A percentile compares a stretch with the other conserved stretches of the same genome.
These are phyloP conservation scores for Aspergillus pseudoterreus DNA, from an alignment of 2,329 filamentous ascomycete species.

Conservation along the genomic window DNA sequence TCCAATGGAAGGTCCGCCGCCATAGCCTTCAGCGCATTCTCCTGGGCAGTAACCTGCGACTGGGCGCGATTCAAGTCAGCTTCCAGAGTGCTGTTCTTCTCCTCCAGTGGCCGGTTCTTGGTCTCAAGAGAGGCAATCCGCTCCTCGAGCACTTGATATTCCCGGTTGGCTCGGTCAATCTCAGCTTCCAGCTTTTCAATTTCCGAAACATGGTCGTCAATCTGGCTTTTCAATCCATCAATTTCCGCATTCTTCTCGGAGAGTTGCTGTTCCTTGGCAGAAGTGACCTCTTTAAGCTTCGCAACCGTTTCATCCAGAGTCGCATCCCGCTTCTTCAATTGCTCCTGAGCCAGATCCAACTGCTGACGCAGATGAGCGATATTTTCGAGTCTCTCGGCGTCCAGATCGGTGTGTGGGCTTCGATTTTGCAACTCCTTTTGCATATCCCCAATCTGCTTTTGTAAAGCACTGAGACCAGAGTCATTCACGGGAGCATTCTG, in stretches of 20 bases:
- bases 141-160: conserved; percentile 33
- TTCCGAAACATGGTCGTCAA: conserved; percentile 32
- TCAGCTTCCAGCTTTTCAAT: conserved; percentile 34
- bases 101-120: conserved; percentile 34
- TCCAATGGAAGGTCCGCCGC: conserved; percentile 34
- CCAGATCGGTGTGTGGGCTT: conserved; percentile 18
- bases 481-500: conserved; percentile 19
- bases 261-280: conserved; percentile 31
- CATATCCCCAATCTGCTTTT: conserved; percentile 30
- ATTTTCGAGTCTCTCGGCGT: conserved; percentile 28
- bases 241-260: conserved; percentile 35
- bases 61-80: conserved; percentile 33
- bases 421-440: conserved; percentile 29
- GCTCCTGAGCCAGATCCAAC: conserved; percentile 28
- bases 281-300: conserved; percentile 31
- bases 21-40: conserved; percentile 34
- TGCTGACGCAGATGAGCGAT: conserved; percentile 32
- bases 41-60: conserved; percentile 34
- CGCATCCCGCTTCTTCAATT: conserved; percentile 32
- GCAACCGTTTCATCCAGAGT: conserved; percentile 30
- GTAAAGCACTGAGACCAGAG: conserved; percentile 22
- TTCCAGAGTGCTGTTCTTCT: conserved; percentile 35
- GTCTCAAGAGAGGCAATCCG: conserved; percentile 31
- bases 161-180: conserved; percentile 28
- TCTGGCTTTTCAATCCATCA: conserved; percentile 32